These are phyloP conservation scores for Thraustotheca clavata DNA, from an alignment of 352 stramenopile genomes.

Conservation along the genomic window DNA sequence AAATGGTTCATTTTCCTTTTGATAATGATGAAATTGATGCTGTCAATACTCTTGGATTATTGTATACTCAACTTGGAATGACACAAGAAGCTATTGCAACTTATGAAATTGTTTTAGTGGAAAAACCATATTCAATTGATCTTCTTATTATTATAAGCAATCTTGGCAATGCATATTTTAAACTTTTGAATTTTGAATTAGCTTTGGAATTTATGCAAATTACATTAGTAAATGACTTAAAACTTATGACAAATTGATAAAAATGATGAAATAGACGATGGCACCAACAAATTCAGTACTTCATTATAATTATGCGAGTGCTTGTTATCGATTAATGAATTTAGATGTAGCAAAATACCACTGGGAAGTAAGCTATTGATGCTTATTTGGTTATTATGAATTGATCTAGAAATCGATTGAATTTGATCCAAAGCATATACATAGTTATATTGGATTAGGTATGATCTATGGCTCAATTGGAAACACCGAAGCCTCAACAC, in stretches of 20 bases:
- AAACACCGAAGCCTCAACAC: too few species aligned
- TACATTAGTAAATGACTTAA: neutral
- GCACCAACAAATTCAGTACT: neutral
- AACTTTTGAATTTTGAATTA: neutral
- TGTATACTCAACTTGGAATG: neutral
- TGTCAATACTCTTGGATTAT: neutral
- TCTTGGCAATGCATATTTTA: neutral
- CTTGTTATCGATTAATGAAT: too few species aligned
- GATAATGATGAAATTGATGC: neutral
- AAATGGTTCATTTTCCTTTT: neutral
- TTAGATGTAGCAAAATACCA: too few species aligned
- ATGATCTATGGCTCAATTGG: too few species aligned
- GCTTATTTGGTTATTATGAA: too few species aligned
- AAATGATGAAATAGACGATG: neutral
- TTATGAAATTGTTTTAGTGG: neutral
- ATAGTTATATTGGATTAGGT: too few species aligned
- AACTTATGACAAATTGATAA: neutral
- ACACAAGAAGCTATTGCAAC: neutral
- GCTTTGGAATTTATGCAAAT: neutral
- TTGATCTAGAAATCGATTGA: too few species aligned
- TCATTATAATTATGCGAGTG: too few species aligned
- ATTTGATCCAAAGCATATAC: too few species aligned
- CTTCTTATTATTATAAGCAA: neutral
- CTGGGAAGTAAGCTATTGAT: too few species aligned
- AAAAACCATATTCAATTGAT: neutral